phyloP scores from a whole-genome alignment of 495 filamentous ascomycete species.

The Talaromyces wortmannii region DNA sequence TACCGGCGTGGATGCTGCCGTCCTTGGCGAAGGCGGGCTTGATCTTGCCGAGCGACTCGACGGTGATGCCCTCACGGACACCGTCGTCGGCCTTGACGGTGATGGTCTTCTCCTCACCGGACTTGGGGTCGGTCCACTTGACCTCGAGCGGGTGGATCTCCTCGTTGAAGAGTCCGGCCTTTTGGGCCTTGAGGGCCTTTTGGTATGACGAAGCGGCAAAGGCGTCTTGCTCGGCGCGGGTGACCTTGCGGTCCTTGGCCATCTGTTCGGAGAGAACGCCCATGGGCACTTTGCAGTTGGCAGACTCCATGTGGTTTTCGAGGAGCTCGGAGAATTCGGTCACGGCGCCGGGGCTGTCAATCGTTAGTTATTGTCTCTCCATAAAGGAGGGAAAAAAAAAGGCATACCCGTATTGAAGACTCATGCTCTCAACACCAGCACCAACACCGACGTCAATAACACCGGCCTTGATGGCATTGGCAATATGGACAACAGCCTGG shows the following conservation, averaged over 20 bases:
- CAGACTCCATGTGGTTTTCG: constrained; percentile 72
- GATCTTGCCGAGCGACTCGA: constrained; percentile 83
- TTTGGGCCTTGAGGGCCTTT: constrained; percentile 82
- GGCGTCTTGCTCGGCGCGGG: constrained; percentile 69
- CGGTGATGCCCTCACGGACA: constrained; percentile 76
- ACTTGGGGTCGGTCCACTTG: constrained; percentile 82
- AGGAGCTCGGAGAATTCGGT: constrained; percentile 92
- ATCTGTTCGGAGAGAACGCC: constrained; percentile 90
- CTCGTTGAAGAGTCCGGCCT: constrained; percentile 82
- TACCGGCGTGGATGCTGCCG: constrained; percentile 91
- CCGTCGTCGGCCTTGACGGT: constrained; percentile 85
- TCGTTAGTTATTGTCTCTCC: background rate
- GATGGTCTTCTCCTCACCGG: constrained; percentile 76
- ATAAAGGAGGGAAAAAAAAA: background rate
- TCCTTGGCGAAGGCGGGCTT: constrained; percentile 85
- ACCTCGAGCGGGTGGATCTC: constrained; percentile 86
- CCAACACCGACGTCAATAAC: constrained; percentile 97
- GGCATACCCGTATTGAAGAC: constrained; percentile 75
- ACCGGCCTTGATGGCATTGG: constrained; percentile 76
- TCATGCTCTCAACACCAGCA: constrained; percentile 98
- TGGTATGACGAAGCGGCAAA: constrained; percentile 88
- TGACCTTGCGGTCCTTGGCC: constrained; percentile 75
- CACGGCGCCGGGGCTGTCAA: constrained; percentile 67
- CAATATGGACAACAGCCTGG: constrained; percentile 87
- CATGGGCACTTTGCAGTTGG: constrained; percentile 98